Evolutionary conservation across 2,329 filamentous ascomycete genomes (phyloP), one percentile per base, ranked within the genome.

Genomic region (Trichoderma sp.): DNA sequence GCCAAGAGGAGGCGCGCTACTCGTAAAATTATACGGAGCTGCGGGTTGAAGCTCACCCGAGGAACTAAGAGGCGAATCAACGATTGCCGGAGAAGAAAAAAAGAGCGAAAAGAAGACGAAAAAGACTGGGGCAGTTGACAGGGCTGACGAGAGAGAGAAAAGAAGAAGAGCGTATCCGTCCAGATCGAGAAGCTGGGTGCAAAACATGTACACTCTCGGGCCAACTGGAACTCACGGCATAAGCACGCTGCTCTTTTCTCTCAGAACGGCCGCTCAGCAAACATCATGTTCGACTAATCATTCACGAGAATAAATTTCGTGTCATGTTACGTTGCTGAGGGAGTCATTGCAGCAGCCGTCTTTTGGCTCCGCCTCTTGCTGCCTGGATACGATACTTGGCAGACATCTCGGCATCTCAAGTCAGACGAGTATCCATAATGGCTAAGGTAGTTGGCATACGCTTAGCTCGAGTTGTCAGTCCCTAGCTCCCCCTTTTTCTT

Each of bases 21-120:
- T 71, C 53, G 53, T 71, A 33, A 71, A 71, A 71, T 71, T 62
- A 71, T 71, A 71, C 53, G 68, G 68, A 64, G 68, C n/a, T n/a
- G 35, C 68, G 68, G 66, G 56, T 45, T 45, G 21, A 59, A 64
- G 56, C 24, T 18, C 41, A 45, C 50, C 66, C 68, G 29, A 33
- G 31, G 33, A 24, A 41, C 38, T 41, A 35, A 63, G 27, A 63
- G 11, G 29, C 29, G 38, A 31, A 63, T 24, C 9, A 27, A 41
- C 31, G 53, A 63, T 63, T 18, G 45, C 53, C 24, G 38, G 24
- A 50, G 27, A 33, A 24, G 9, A 38, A 53, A 63, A 14, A 29
- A 14, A 50, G 27, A 53, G 41, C 18, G 41, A 12, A 27, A 50
- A 29, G 31, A 31, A 33, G 9, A 5, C 31, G 16, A 11, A 35